Conservation (phyloP, 208 protist species). For the Leishmania braziliensis region DNA sequence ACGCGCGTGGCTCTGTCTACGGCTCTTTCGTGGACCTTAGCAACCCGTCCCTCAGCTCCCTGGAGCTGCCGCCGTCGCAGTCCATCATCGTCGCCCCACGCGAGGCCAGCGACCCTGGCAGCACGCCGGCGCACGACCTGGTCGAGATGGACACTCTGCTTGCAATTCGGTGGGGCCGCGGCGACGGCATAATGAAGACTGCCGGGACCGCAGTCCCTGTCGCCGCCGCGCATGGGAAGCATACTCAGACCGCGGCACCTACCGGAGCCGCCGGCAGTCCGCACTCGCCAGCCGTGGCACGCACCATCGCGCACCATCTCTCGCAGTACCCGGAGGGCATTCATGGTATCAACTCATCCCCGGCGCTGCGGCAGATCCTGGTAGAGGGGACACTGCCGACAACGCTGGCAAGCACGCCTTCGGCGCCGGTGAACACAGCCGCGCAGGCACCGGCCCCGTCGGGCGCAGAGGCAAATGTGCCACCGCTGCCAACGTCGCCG, state of each 20-base stretch:
- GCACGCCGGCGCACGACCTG: neutral
- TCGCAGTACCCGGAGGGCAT: constrained; percentile 71
- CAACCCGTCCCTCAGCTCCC: constrained; percentile 50
- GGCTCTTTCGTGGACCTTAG: constrained; percentile 74
- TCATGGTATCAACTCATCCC: constrained; percentile 59
- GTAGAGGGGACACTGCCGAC: constrained; percentile 42
- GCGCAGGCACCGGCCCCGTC: neutral
- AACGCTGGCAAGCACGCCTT: constrained; percentile 12
- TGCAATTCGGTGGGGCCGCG: constrained; percentile 50
- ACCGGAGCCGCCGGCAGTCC: neutral
- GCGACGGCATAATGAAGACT: constrained; percentile 30
- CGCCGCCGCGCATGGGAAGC: constrained; percentile 12
- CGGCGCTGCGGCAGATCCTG: constrained; percentile 47
- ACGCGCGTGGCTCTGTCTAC: constrained; percentile 49
- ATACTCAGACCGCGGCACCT: neutral
- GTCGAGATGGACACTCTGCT: constrained; percentile 53
- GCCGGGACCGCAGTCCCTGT: constrained; percentile 10
- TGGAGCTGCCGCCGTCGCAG: constrained; percentile 71
- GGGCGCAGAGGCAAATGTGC: constrained; percentile 34
- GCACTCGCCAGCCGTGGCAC: constrained; percentile 23
- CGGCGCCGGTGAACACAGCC: constrained; percentile 5
- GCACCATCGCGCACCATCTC: constrained; percentile 46
- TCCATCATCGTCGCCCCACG: constrained; percentile 50
- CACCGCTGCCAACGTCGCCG: constrained; percentile 31
- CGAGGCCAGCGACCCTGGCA: neutral